Conservation (phyloP, 2,329 filamentous ascomycete genomes). For the Paecilomyces niveus region DNA sequence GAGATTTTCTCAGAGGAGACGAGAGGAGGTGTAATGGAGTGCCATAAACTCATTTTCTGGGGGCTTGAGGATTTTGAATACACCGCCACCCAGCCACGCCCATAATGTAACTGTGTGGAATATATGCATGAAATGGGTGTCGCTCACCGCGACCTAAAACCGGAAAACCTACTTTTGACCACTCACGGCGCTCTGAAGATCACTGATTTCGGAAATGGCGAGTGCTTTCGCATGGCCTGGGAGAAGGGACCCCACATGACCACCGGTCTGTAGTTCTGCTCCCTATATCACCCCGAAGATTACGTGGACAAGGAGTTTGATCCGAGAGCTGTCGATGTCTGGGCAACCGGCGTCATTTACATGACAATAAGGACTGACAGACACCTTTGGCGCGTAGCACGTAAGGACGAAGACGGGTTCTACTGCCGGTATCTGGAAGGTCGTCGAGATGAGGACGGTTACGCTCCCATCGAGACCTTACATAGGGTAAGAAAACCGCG, state of each 20-base stretch:
- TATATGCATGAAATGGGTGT: constrained; percentile 99
- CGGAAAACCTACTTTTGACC: constrained; percentile 90
- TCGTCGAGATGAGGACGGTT: constrained; percentile 87
- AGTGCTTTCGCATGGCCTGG: constrained; percentile 99
- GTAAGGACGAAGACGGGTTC: constrained; percentile 95
- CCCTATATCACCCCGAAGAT: constrained; percentile 96
- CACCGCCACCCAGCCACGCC: too few species aligned
- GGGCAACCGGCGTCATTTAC: constrained; percentile 98
- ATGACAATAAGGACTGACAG: constrained; percentile 98
- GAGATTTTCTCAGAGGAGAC: too few species aligned
- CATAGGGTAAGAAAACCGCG: constrained; percentile 64
- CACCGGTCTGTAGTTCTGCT: constrained; percentile 87
- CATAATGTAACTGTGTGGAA: too few species aligned
- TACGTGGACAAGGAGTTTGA: constrained; percentile 95
- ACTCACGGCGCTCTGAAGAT: constrained; percentile 92
- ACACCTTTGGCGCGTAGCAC: constrained; percentile 91
- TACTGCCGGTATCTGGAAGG: constrained; percentile 92
- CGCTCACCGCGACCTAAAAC: constrained; percentile 91
- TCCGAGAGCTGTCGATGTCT: constrained; percentile 93
- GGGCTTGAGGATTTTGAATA: too few species aligned
- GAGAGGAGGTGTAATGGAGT: too few species aligned
- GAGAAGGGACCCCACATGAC: constrained; percentile 98
- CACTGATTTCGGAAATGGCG: constrained; percentile 96
- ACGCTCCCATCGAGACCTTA: constrained; percentile 90
- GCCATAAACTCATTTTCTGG: too few species aligned